Base-by-base conservation (phyloP, 176 grass and related monocot species). In the Eleusine coracana region DNA sequence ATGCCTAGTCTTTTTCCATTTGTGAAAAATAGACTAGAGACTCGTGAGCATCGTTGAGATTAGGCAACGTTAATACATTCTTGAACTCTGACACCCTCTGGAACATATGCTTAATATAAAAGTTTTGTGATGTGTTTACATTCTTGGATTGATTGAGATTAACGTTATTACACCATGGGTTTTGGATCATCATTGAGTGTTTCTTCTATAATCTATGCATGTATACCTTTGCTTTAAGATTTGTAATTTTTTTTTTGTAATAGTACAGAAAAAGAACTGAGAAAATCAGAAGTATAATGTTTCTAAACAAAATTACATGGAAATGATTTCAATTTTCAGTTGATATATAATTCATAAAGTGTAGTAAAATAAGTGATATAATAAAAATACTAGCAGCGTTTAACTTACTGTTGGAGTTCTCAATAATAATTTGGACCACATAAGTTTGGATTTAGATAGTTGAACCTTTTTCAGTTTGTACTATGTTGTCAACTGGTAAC, bases 271-370 rank as follows among this genome's bases (percentile, higher is more conserved):
- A n/a, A 67, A 80, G 54, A 40, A 55, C 31, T 5, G 3, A 52
- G 55, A 54, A 3, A 55, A 40, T 40, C 8, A 54, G 48, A 29
- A 80, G 40, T 6, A 3, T 1, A 6, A 55, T 69, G 31, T 14
- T 79, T 79, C 61, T 80, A 38, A 29, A 13, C 11, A n/a, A n/a
- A 54, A 15, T 76, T 14, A 68, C 10, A 21, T 44, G 52, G 62
- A 84, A 68, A 58, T 34, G 2, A 10, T 44, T 34, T 14, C 36
- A 56, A 41, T 18, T 76, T 84, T 44, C 49, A 68, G 41, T 20
- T 36, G 1, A 44, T 76, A 3, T 5, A 10, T 67, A 55, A 21
- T 66, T 6, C 36, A 1, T 20, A 14, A 66, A 16, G 7, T n/a
- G 36, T 31, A 62, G 15, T 21, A 59, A 58, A 58, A 58, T 15